Conservation (phyloP, 108 stramenopile species). For the Cylindrotheca closterium region DNA sequence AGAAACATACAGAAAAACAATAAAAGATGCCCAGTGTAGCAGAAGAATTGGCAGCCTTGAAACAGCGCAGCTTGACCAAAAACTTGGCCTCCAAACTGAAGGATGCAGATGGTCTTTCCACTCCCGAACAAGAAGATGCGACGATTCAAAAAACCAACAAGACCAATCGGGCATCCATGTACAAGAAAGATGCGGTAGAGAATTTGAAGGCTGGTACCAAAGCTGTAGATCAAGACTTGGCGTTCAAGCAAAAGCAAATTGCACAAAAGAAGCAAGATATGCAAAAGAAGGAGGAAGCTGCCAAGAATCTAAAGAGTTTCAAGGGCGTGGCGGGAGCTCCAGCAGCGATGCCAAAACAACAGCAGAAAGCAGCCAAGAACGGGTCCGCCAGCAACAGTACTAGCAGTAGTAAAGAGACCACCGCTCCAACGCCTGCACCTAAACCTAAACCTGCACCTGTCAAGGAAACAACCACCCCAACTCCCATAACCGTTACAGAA, state of each 20-base stretch:
- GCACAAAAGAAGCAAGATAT: slow-evolving; percentile 17
- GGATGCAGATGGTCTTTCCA: slow-evolving; percentile 31
- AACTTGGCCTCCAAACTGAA: slow-evolving; percentile 28
- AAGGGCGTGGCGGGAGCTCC: slow-evolving; percentile 4
- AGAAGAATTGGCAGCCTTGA: slow-evolving; percentile 39
- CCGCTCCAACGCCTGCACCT: neutral
- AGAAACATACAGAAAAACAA: neutral
- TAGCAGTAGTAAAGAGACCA: slow-evolving; percentile 5
- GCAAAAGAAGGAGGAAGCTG: slow-evolving; percentile 22
- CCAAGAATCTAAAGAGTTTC: slow-evolving; percentile 24
- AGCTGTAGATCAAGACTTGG: slow-evolving; percentile 24
- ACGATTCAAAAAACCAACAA: slow-evolving; percentile 18
- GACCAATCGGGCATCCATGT: slow-evolving; percentile 5
- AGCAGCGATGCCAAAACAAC: neutral
- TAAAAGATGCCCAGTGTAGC: slow-evolving; percentile 29
- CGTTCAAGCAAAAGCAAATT: slow-evolving; percentile 14
- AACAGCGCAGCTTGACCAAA: slow-evolving; percentile 23
- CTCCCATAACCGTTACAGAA: neutral
- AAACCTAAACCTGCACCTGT: neutral
- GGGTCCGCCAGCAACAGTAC: neutral
- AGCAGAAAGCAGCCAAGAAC: neutral
- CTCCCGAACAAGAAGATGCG: slow-evolving; percentile 31
- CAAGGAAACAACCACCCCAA: neutral
- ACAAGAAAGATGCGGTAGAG: slow-evolving; percentile 28
- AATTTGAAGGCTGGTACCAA: slow-evolving; percentile 20